Conservation (phyloP, 148 eudicot genomes). For the Silene conica region DNA sequence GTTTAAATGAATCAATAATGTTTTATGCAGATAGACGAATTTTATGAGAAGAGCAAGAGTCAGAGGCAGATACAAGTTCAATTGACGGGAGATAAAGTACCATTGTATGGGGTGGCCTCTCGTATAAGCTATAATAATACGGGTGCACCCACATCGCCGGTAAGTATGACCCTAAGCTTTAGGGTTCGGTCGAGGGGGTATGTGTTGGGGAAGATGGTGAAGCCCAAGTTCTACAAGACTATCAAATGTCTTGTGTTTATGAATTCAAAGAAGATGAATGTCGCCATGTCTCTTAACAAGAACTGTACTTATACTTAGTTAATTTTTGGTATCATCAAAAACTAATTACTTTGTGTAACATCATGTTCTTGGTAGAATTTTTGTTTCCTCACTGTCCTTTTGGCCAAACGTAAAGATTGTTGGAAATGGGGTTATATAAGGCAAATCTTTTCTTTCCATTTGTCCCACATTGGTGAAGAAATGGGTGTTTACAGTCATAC, state of each 20-base stretch:
- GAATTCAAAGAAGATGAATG: conserved; percentile 62
- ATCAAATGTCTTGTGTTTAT: conserved; percentile 45
- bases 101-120: conserved; percentile 67
- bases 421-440: too few species aligned
- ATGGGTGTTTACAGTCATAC: too few species aligned
- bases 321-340: not conserved
- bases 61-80: conserved; percentile 40
- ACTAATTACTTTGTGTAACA: too few species aligned
- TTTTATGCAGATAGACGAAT: conserved; percentile 44
- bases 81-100: conserved; percentile 42
- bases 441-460: too few species aligned
- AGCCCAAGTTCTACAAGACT: conserved; percentile 62
- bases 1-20: not conserved
- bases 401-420: too few species aligned
- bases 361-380: too few species aligned
- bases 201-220: conserved; percentile 73
- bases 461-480: too few species aligned
- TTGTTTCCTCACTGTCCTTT: too few species aligned
- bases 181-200: conserved; percentile 63
- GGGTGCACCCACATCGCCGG: conserved; percentile 41
- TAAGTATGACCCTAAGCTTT: conserved; percentile 48
- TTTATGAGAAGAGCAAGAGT: conserved; percentile 67
- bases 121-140: conserved; percentile 40
- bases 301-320: conserved; percentile 41
- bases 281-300: conserved; percentile 40